These are phyloP conservation scores for Durusdinium trenchii DNA, from an alignment of 73 alveolate species.

Conservation along the genomic window DNA sequence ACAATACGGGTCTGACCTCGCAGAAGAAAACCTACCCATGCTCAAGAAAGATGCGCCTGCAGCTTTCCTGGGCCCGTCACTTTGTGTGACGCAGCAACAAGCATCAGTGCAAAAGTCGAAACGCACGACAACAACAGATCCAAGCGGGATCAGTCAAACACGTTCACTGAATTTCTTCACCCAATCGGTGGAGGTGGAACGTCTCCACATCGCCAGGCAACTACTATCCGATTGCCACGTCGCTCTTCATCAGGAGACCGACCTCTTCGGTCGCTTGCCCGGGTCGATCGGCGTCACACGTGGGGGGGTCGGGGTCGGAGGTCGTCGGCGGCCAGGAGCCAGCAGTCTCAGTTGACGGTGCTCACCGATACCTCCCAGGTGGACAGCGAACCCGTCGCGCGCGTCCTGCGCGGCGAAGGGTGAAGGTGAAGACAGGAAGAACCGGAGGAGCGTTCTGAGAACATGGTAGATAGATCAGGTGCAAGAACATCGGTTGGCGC, in stretches of 20 bases:
- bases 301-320: neutral
- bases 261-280: neutral
- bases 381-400: neutral
- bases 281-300: neutral
- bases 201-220: slow-evolving; percentile 97
- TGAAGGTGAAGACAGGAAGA: neutral
- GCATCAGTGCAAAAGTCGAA: too few species aligned
- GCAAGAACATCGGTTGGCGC: too few species aligned
- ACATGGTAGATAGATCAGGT: too few species aligned
- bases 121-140: too few species aligned
- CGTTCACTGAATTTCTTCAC: too few species aligned
- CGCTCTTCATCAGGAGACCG: slow-evolving; percentile 60
- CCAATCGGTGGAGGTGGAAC: too few species aligned
- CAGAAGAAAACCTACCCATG: too few species aligned
- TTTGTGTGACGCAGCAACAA: too few species aligned
- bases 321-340: slow-evolving; percentile 6
- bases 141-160: too few species aligned
- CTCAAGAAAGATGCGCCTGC: too few species aligned
- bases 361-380: slow-evolving; percentile 73
- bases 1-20: too few species aligned
- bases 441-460: neutral
- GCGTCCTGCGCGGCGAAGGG: neutral
- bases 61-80: too few species aligned
- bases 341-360: slow-evolving; percentile 61
- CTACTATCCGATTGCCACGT: slow-evolving; percentile 98